Conservation (phyloP, 352 stramenopile species). For the Globisporangium paddicum region DNA sequence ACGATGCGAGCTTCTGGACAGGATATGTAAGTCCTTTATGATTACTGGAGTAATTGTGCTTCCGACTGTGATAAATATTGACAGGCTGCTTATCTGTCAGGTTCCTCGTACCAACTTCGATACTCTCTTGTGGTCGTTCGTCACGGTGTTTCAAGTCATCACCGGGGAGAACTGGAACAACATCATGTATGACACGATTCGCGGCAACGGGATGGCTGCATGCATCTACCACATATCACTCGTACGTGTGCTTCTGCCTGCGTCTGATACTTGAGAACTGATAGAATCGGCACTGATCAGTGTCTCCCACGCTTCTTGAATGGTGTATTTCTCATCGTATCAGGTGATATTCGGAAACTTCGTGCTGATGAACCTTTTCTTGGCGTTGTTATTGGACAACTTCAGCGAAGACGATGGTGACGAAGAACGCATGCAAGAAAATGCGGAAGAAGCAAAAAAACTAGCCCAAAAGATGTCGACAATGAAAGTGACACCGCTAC, state of each 20-base stretch:
- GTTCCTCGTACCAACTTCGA: conserved; percentile 88
- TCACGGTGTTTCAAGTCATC: conserved; percentile 93
- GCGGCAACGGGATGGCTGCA: conserved; percentile 55
- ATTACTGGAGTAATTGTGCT: too few relatives aligned
- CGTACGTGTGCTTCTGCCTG: conserved; percentile 22
- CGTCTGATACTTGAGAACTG: too few relatives aligned
- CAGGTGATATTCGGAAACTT: conserved; percentile 89
- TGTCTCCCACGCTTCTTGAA: too few relatives aligned
- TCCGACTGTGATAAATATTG: too few relatives aligned
- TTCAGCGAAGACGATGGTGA: conserved; percentile 80
- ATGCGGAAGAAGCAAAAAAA: conserved; percentile 45
- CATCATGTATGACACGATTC: conserved; percentile 93
- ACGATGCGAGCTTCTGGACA: conserved; percentile 55
- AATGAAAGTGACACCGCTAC: conserved; percentile 41
- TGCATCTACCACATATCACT: conserved; percentile 87
- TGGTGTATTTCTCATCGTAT: neutral
- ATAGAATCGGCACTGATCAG: neutral
- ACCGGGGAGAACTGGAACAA: conserved; percentile 94
- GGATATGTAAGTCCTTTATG: conserved; percentile 42
- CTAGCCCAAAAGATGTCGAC: conserved; percentile 52
- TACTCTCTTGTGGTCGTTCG: conserved; percentile 63
- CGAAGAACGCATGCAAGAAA: conserved; percentile 27
- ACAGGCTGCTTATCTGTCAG: conserved; percentile 15
- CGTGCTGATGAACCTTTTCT: conserved; percentile 93
- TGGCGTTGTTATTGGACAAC: conserved; percentile 90